Evolutionary conservation across 192 early-diverging fungal species (phyloP).

Genomic region (Podila clonocystis): DNA sequence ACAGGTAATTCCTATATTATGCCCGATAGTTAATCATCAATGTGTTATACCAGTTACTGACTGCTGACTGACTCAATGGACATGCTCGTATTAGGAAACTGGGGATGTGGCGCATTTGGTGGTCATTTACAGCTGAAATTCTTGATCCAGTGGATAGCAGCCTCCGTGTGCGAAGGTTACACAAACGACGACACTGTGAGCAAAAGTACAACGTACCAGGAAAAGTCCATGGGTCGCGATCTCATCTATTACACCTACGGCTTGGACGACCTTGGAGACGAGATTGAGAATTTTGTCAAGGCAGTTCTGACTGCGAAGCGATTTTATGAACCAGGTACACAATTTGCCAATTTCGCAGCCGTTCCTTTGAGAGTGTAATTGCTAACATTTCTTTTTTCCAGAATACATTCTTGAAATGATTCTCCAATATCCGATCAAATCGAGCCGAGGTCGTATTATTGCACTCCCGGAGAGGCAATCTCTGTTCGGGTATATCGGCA

Average conservation of each 20-base stretch:
- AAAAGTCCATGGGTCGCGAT: constrained; percentile 10
- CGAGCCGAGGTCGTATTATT: constrained; percentile 10
- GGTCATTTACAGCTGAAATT: constrained; percentile 45
- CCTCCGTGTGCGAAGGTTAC: constrained; percentile 33
- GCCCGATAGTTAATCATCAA: neutral
- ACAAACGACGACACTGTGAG: neutral
- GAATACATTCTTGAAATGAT: constrained; percentile 23
- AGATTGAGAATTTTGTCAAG: constrained; percentile 22
- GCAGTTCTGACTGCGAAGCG: constrained; percentile 6
- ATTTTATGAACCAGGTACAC: constrained; percentile 25
- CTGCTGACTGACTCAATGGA: neutral
- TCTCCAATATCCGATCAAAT: constrained; percentile 18
- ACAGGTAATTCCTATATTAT: constrained; percentile 20
- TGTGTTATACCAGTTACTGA: neutral
- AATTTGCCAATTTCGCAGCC: neutral
- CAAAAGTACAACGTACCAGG: neutral
- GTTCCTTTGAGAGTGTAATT: neutral
- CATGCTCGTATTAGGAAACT: constrained; percentile 26
- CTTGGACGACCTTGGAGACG: constrained; percentile 14
- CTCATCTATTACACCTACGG: constrained; percentile 42
- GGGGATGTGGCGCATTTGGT: constrained; percentile 51
- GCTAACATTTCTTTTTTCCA: neutral
- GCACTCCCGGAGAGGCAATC: constrained; percentile 9
- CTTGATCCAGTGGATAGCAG: constrained; percentile 41
- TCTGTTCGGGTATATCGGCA: constrained; percentile 26